Evolutionary conservation across 169 alveolate species (phyloP).

Genomic region (Plasmodium relictum): DNA sequence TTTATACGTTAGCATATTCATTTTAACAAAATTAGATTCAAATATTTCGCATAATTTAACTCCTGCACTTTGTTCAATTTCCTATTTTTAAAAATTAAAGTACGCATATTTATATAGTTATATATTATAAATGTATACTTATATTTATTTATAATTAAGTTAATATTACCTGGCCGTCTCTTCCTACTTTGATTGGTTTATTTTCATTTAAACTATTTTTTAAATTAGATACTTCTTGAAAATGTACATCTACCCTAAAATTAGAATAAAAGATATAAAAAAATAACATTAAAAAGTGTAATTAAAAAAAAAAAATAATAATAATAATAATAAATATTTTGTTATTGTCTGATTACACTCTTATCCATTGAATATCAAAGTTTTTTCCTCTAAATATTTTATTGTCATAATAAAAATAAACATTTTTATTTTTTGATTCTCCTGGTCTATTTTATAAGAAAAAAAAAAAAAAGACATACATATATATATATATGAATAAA

Average conservation of each 20-base stretch:
- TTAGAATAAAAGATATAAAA: neutral
- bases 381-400: constrained; percentile 79
- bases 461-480: neutral
- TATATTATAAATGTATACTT: neutral
- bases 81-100: constrained; percentile 20
- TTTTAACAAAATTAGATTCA: constrained; percentile 54
- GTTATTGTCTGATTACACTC: constrained; percentile 39
- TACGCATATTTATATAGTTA: neutral
- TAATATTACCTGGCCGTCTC: constrained; percentile 82
- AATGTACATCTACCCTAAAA: constrained; percentile 79
- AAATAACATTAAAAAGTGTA: neutral
- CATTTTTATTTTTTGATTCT: constrained; percentile 60
- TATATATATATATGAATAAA: neutral
- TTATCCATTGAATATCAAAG: constrained; percentile 84
- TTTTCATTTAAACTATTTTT: constrained; percentile 78
- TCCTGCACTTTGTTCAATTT: constrained; percentile 71
- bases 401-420: constrained; percentile 79
- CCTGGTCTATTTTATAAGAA: constrained; percentile 81
- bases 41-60: constrained; percentile 50
- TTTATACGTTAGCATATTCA: constrained; percentile 11
- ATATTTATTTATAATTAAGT: neutral
- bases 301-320: neutral
- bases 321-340: neutral
- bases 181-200: constrained; percentile 79
- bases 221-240: constrained; percentile 79